phyloP scores from a whole-genome alignment of 2,329 filamentous ascomycete genomes.

The Aspergillus carbonarius region DNA sequence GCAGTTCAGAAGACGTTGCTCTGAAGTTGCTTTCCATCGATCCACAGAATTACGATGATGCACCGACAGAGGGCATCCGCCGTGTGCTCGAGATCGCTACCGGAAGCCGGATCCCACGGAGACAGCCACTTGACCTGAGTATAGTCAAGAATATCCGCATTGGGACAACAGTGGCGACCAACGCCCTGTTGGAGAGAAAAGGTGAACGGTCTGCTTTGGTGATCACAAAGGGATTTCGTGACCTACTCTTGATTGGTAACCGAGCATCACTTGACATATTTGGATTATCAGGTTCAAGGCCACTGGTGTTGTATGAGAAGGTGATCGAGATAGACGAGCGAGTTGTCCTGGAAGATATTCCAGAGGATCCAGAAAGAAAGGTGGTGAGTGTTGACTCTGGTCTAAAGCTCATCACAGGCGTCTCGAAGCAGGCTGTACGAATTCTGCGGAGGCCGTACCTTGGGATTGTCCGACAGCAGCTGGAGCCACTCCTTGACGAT shows the following conservation, averaged over 20 bases:
- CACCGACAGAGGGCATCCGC: constrained; percentile 13
- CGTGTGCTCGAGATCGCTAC: constrained; percentile 10
- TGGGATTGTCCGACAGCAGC: constrained; percentile 53
- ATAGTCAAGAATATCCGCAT: constrained; percentile 63
- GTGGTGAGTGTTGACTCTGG: constrained; percentile 45
- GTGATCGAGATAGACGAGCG: constrained; percentile 26
- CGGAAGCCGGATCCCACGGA: constrained; percentile 8
- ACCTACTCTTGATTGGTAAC: constrained; percentile 81
- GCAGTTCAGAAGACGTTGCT: constrained; percentile 9
- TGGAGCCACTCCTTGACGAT: constrained; percentile 63
- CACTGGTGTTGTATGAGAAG: constrained; percentile 51
- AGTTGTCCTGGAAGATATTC: constrained; percentile 47
- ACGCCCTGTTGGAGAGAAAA: constrained; percentile 58
- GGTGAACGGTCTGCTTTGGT: constrained; percentile 21
- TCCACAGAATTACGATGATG: constrained; percentile 13
- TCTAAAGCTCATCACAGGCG: constrained; percentile 57
- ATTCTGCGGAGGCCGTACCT: constrained; percentile 60
- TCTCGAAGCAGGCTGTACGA: constrained; percentile 63
- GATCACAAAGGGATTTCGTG: constrained; percentile 76
- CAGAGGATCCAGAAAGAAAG: constrained; percentile 24
- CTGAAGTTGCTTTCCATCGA: constrained; percentile 13
- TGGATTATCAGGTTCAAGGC: constrained; percentile 76
- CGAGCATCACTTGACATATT: constrained; percentile 84
- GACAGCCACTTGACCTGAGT: constrained; percentile 10
- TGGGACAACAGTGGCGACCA: constrained; percentile 89